A percentile compares a stretch with the other conserved stretches of the same genome.
phyloP scores from a whole-genome alignment of 2,329 filamentous ascomycete species.

The Aspergillus novofumigatus region DNA sequence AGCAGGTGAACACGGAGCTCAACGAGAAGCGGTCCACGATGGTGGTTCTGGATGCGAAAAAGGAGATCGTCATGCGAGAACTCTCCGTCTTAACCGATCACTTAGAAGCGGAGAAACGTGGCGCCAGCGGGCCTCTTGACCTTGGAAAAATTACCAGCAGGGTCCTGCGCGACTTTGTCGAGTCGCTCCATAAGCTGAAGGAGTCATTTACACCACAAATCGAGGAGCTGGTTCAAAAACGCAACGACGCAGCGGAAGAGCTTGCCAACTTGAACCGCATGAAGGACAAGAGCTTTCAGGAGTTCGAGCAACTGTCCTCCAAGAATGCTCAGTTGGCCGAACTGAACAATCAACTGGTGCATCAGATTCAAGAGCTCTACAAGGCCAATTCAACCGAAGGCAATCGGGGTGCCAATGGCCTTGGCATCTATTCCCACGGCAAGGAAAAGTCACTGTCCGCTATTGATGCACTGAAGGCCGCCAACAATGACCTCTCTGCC shows the following conservation, averaged over 20 bases:
- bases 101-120: slow-evolving; percentile 79
- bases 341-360: slow-evolving; percentile 91
- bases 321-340: slow-evolving; percentile 94
- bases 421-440: slow-evolving; percentile 59
- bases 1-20: slow-evolving; percentile 79
- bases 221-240: slow-evolving; percentile 84
- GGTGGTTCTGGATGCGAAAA: slow-evolving; percentile 87
- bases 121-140: slow-evolving; percentile 73
- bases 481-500: slow-evolving; percentile 49
- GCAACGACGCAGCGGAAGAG: slow-evolving; percentile 79
- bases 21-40: slow-evolving; percentile 94
- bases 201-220: slow-evolving; percentile 72
- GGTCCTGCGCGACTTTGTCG: slow-evolving; percentile 59
- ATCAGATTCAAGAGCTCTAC: slow-evolving; percentile 90
- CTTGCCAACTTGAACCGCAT: slow-evolving; percentile 76
- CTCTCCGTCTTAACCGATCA: slow-evolving; percentile 85
- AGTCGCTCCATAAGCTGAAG: slow-evolving; percentile 65
- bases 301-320: slow-evolving; percentile 89
- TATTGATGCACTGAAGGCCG: slow-evolving; percentile 42
- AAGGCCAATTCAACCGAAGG: slow-evolving; percentile 59
- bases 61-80: slow-evolving; percentile 91
- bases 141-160: slow-evolving; percentile 64
- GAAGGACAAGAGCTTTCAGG: slow-evolving; percentile 87
- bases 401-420: slow-evolving; percentile 44
- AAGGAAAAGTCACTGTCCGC: slow-evolving; percentile 49